These are phyloP conservation scores for Wickerhamiella domercqiae DNA, from an alignment of 805 yeast species.

Conservation along the genomic window DNA sequence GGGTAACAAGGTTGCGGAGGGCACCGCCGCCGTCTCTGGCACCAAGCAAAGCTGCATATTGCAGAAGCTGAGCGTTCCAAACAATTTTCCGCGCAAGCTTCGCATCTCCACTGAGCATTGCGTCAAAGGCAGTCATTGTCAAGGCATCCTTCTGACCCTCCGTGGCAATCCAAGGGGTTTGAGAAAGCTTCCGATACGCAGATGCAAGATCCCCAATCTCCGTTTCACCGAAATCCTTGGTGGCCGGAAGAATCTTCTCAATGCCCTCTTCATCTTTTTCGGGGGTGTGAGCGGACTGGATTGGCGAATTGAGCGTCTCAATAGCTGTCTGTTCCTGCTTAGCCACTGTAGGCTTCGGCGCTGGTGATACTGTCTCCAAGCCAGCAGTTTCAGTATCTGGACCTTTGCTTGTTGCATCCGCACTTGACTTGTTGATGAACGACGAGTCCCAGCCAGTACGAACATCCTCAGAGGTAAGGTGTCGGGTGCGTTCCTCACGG, in stretches of 20 bases:
- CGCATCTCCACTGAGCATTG: constrained; percentile 48
- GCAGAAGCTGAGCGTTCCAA: constrained; percentile 64
- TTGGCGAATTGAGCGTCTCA: constrained; percentile 13
- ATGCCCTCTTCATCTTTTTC: constrained; percentile 16
- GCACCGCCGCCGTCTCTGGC: constrained; percentile 26
- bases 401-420: constrained; percentile 9
- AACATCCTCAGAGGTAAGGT: constrained; percentile 80
- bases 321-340: constrained; percentile 20
- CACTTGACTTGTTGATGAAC: constrained; percentile 46
- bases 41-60: constrained; percentile 41
- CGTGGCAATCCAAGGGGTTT: constrained; percentile 50
- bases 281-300: constrained; percentile 5
- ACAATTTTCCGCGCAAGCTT: constrained; percentile 47
- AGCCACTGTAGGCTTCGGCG: neutral
- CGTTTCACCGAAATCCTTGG: constrained; percentile 49
- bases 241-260: constrained; percentile 38
- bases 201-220: constrained; percentile 32
- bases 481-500: constrained; percentile 50
- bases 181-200: constrained; percentile 37
- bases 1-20: constrained; percentile 53
- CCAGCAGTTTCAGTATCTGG: constrained; percentile 19
- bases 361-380: too few relatives aligned
- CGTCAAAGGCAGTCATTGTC: constrained; percentile 83
- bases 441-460: constrained; percentile 87
- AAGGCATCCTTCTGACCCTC: constrained; percentile 84